These are phyloP conservation scores for Aspergillus ochraceoroseus DNA, from an alignment of 2,329 filamentous ascomycete species.

Conservation along the genomic window DNA sequence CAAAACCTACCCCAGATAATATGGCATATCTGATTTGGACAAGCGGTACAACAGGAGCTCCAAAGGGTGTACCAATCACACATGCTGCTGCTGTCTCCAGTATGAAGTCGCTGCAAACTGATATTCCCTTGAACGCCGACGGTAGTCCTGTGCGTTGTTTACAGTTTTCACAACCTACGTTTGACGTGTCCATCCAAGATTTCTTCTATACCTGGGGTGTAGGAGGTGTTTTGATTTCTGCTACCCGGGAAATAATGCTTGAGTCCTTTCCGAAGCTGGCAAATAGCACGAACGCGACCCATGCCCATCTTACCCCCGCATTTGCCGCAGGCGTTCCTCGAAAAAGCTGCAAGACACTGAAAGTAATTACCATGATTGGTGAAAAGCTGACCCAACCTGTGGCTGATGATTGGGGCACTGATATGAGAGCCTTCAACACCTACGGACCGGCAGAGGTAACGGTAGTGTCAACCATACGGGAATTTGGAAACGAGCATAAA, in stretches of 20 bases:
- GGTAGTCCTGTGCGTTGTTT: slow-evolving; percentile 31
- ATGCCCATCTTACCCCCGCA: slow-evolving; percentile 32
- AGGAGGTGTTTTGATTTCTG: slow-evolving; percentile 28
- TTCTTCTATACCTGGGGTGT: slow-evolving; percentile 31
- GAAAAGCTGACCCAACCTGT: slow-evolving; percentile 33
- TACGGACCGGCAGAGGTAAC: slow-evolving; percentile 42
- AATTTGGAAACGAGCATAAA: slow-evolving; percentile 27
- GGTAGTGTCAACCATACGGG: slow-evolving; percentile 31
- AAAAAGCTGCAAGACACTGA: slow-evolving; percentile 27
- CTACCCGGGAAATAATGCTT: slow-evolving; percentile 28
- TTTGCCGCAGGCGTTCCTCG: slow-evolving; percentile 31
- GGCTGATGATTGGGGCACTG: slow-evolving; percentile 37
- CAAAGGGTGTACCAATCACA: slow-evolving; percentile 39
- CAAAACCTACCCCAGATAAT: slow-evolving; percentile 14
- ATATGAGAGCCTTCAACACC: slow-evolving; percentile 36
- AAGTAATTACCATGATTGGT: slow-evolving; percentile 36
- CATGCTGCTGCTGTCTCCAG: slow-evolving; percentile 36
- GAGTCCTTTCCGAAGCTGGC: slow-evolving; percentile 26
- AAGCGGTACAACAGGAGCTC: slow-evolving; percentile 36
- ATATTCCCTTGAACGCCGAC: slow-evolving; percentile 29
- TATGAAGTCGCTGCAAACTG: slow-evolving; percentile 34
- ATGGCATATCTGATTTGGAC: slow-evolving; percentile 42
- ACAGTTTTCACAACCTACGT: slow-evolving; percentile 39
- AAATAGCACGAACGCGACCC: slow-evolving; percentile 27
- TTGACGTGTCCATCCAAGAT: slow-evolving; percentile 41